These are phyloP conservation scores for Primulina huaijiensis DNA, from an alignment of 257 asterid species.

Conservation along the genomic window DNA sequence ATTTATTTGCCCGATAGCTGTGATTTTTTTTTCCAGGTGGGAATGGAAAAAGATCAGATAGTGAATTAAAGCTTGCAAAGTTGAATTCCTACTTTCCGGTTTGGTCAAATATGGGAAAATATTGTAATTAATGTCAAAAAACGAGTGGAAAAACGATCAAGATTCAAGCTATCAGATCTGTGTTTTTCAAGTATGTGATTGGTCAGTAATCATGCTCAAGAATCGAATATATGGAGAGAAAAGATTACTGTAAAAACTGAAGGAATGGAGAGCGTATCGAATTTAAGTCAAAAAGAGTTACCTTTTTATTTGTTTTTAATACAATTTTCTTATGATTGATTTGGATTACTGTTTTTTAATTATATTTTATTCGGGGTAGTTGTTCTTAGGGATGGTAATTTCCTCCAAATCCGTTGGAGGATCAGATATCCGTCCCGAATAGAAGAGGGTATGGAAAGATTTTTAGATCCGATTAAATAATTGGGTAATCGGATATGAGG, in stretches of 20 bases:
- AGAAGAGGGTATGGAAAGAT: too few species aligned
- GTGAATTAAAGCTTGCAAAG: slow-evolving; percentile 29
- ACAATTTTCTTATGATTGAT: too few species aligned
- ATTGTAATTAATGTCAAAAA: slow-evolving; percentile 17
- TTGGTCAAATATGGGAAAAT: slow-evolving; percentile 22
- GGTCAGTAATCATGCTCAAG: slow-evolving; percentile 13
- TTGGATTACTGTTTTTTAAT: too few species aligned
- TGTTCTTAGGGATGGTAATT: too few species aligned
- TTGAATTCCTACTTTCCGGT: slow-evolving; percentile 29
- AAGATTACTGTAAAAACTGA: not conserved
- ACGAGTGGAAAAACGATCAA: slow-evolving; percentile 37
- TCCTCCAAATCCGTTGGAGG: too few species aligned
- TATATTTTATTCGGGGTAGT: too few species aligned
- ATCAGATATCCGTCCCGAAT: too few species aligned
- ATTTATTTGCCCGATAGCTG: slow-evolving; percentile 31
- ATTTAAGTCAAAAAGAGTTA: slow-evolving; percentile 1
- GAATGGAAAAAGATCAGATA: slow-evolving; percentile 32
- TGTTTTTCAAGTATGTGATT: slow-evolving; percentile 26
- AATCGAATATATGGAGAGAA: slow-evolving; percentile 21
- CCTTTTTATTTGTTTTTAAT: too few species aligned
- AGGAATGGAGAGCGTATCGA: slow-evolving; percentile 2
- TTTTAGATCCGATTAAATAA: too few species aligned
- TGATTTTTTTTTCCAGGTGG: slow-evolving; percentile 22
- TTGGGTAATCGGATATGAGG: too few species aligned
- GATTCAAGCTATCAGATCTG: slow-evolving; percentile 43